phyloP scores from a whole-genome alignment of 2,329 filamentous ascomycete species.

The Microascus cirrosus region DNA sequence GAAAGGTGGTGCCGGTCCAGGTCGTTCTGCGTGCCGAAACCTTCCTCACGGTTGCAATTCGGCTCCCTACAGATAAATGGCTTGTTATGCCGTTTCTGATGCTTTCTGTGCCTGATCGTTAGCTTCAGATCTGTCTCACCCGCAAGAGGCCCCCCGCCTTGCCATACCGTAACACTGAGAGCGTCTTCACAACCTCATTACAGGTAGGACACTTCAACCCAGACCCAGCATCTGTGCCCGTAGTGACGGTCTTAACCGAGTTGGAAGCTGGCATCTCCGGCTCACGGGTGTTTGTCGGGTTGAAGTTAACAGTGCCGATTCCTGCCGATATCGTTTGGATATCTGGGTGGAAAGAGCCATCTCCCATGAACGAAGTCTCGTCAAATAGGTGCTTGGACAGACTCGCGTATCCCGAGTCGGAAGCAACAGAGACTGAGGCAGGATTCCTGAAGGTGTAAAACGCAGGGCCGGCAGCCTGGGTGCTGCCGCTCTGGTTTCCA shows the following conservation, averaged over 20 bases:
- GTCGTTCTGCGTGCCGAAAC: conserved; percentile 74
- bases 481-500: neutral
- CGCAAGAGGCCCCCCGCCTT: neutral
- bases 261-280: neutral
- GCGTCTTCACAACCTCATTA: neutral
- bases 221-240: neutral
- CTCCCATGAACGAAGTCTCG: neutral
- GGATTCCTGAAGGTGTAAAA: neutral
- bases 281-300: neutral
- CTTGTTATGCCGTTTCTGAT: conserved; percentile 58
- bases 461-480: neutral
- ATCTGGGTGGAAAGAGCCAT: neutral
- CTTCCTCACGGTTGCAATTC: conserved; percentile 41
- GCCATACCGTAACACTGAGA: neutral
- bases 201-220: neutral
- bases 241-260: neutral
- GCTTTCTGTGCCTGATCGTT: conserved; percentile 48
- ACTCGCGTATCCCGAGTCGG: conserved; percentile 3
- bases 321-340: neutral
- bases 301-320: neutral
- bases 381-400: neutral
- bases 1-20: conserved; percentile 67
- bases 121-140: neutral
- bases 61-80: conserved; percentile 48
- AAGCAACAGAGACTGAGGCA: neutral